Percentiles rank a stretch among this genome's conserved stretches.
phyloP scores from a whole-genome alignment of 2,329 filamentous ascomycete species.

The Blumeriella jaapii region DNA sequence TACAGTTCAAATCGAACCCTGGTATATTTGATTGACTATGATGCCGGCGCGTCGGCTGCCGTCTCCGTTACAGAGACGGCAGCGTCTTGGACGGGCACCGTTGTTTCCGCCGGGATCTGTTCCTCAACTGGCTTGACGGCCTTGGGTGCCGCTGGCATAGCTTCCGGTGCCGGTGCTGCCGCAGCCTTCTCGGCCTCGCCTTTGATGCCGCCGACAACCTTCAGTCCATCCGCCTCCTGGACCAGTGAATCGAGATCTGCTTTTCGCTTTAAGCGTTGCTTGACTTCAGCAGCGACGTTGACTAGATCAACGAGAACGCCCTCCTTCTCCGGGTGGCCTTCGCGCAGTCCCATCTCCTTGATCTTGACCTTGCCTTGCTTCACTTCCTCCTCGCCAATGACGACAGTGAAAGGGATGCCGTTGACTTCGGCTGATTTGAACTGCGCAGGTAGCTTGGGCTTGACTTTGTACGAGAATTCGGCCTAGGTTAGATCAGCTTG shows the following conservation, averaged over 20 bases:
- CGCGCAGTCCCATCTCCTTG: constrained; percentile 71
- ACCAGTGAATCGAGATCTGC: constrained; percentile 23
- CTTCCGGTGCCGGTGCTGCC: background rate
- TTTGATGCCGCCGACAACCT: constrained; percentile 24
- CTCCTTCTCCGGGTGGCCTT: constrained; percentile 84
- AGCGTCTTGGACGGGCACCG: constrained; percentile 11
- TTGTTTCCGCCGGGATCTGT: constrained; percentile 12
- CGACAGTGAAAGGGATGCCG: constrained; percentile 74
- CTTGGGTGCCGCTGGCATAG: background rate
- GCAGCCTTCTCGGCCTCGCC: constrained; percentile 13
- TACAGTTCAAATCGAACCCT: background rate
- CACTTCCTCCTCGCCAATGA: constrained; percentile 84
- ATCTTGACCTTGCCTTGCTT: constrained; percentile 74
- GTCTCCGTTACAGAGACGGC: background rate
- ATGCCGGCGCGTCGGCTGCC: background rate
- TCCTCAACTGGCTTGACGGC: constrained; percentile 13
- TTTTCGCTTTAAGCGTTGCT: constrained; percentile 33
- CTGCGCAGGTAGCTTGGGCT: constrained; percentile 78
- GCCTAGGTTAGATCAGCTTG: constrained; percentile 35
- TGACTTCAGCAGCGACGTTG: constrained; percentile 53
- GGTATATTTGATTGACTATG: background rate
- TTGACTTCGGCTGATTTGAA: constrained; percentile 81
- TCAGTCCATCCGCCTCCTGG: constrained; percentile 22
- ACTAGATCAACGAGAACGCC: constrained; percentile 61
- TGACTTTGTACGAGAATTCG: constrained; percentile 81